Conservation (phyloP, 177 flowering plant species). For the Vitis hybrid region DNA sequence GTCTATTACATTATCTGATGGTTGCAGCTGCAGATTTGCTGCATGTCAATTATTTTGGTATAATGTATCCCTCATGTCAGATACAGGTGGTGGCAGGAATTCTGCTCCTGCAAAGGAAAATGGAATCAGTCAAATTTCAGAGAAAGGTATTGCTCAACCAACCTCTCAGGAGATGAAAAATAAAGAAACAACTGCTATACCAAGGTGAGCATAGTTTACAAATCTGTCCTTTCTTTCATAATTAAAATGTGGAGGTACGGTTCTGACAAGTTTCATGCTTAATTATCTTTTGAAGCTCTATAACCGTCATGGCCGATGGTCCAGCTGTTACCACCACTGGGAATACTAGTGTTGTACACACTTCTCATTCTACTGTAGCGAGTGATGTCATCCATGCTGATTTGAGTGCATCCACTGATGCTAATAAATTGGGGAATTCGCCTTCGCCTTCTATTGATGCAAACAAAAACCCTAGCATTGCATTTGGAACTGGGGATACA, state of each 20-base stretch:
- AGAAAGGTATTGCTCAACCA: conserved; percentile 35
- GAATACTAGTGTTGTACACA: conserved; percentile 20
- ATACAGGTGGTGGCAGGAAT: conserved; percentile 53
- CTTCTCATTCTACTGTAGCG: conserved; percentile 21
- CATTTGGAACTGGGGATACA: conserved; percentile 24
- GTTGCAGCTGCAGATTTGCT: background rate
- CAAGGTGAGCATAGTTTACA: conserved; percentile 36
- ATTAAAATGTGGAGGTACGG: background rate
- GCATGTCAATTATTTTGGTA: conserved; percentile 1
- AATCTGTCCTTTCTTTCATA: background rate
- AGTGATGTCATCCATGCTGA: conserved; percentile 25
- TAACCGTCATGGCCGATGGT: conserved; percentile 36
- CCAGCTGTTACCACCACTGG: conserved; percentile 24
- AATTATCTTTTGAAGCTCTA: conserved; percentile 42
- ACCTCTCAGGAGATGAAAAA: conserved; percentile 35
- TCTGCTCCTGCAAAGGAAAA: conserved; percentile 41
- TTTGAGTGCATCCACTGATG: conserved; percentile 15
- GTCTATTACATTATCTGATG: background rate
- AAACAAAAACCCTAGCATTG: conserved; percentile 16
- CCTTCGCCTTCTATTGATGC: conserved; percentile 15
- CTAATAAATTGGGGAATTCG: conserved; percentile 19
- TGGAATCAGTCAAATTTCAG: conserved; percentile 36
- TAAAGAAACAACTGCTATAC: conserved; percentile 28
- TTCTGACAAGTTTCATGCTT: background rate
- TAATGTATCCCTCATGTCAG: conserved; percentile 26